Evolutionary conservation across 306 rosid genomes (phyloP).

Genomic region (Acacia crassicarpa): DNA sequence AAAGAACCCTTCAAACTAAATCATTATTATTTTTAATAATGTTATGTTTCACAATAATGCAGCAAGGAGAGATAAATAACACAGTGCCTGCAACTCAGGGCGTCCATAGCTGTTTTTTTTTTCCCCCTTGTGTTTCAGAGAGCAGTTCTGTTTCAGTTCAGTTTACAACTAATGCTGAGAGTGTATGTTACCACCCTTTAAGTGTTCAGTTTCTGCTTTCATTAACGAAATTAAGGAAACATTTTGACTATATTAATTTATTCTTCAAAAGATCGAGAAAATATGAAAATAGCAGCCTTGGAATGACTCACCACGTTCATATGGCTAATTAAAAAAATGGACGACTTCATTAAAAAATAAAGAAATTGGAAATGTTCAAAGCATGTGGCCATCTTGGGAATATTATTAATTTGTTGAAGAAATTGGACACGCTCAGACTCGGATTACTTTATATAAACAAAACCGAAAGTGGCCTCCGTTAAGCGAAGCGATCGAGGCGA

Average conservation of each 20-base stretch:
- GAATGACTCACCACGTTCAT: not conserved
- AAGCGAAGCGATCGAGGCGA: conserved; percentile 28
- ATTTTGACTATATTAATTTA: not conserved
- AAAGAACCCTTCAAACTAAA: not conserved
- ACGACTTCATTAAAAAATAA: not conserved
- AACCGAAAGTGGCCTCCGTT: conserved; percentile 26
- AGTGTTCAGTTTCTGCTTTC: not conserved
- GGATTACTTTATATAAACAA: not conserved
- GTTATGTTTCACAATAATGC: not conserved
- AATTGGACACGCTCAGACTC: conserved; percentile 49
- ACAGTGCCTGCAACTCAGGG: not conserved
- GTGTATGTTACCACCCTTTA: not conserved
- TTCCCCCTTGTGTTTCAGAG: not conserved
- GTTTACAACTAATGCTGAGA: not conserved
- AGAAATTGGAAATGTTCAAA: conserved; percentile 1
- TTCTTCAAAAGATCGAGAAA: not conserved
- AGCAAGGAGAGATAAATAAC: not conserved
- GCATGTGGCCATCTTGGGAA: conserved; percentile 23
- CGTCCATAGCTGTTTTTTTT: not conserved
- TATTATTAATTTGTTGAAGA: not conserved
- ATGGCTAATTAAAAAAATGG: not conserved
- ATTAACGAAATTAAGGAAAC: not conserved
- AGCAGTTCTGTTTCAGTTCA: not conserved
- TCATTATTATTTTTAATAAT: not conserved
- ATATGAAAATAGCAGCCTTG: not conserved